Conservation (phyloP, 2,329 filamentous ascomycete species). For the Microcyclospora tardicrescens region DNA sequence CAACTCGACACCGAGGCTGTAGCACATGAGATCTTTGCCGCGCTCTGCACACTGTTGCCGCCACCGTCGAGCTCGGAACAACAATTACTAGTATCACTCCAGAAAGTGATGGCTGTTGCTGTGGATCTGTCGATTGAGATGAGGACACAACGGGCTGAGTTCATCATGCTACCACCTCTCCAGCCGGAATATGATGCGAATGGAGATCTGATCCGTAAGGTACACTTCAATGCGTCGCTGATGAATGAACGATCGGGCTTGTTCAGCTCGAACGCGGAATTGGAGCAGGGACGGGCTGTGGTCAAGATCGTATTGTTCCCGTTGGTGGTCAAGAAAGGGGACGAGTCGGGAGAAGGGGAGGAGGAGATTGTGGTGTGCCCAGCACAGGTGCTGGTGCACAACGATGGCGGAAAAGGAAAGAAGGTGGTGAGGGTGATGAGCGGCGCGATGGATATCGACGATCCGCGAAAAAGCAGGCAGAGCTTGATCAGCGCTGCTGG, state of each 20-base stretch:
- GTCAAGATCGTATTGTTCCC: constrained; percentile 93
- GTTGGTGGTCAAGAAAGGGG: constrained; percentile 88
- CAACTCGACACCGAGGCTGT: constrained; percentile 88
- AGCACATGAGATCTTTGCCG: constrained; percentile 79
- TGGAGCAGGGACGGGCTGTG: constrained; percentile 61
- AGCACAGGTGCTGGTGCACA: constrained; percentile 70
- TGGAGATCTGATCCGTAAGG: constrained; percentile 75
- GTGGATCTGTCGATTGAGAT: constrained; percentile 90
- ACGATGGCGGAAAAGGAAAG: constrained; percentile 26
- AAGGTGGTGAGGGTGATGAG: constrained; percentile 38
- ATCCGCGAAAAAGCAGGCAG: constrained; percentile 16
- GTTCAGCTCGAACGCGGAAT: constrained; percentile 58
- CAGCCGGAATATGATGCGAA: constrained; percentile 91
- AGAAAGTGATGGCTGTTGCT: constrained; percentile 75
- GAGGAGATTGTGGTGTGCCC: constrained; percentile 93
- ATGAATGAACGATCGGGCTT: constrained; percentile 87
- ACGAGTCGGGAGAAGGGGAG: constrained; percentile 74
- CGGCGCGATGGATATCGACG: constrained; percentile 36
- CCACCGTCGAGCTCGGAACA: constrained; percentile 69
- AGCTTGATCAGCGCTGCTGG: constrained; percentile 20
- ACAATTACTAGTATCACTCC: constrained; percentile 72
- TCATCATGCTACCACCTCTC: constrained; percentile 93
- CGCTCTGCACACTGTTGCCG: constrained; percentile 70
- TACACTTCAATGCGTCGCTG: constrained; percentile 80
- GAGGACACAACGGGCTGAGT: constrained; percentile 92